Evolutionary conservation across 2,329 filamentous ascomycete genomes (phyloP).

Genomic region (Claviceps quebecensis): DNA sequence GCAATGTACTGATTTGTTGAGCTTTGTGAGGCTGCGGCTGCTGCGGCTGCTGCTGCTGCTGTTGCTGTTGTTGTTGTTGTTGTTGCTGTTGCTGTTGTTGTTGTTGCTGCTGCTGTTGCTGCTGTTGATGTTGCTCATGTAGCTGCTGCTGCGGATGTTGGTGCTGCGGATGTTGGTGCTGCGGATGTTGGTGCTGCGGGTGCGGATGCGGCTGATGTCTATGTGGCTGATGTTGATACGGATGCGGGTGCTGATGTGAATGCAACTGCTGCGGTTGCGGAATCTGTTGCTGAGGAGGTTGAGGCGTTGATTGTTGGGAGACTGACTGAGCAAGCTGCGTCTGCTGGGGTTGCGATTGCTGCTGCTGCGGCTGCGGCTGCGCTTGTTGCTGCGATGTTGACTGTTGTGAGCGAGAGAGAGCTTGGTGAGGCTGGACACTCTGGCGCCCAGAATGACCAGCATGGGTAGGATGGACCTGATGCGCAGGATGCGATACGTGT

Average conservation of each 20-base stretch:
- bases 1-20: slow-evolving; percentile 20
- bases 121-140: slow-evolving; percentile 4
- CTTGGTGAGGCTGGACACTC: slow-evolving; percentile 12
- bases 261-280: slow-evolving; percentile 6
- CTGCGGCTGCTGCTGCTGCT: slow-evolving; percentile 19
- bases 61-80: slow-evolving; percentile 15
- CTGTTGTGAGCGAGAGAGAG: slow-evolving; percentile 14
- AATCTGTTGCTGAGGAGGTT: slow-evolving; percentile 13
- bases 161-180: slow-evolving; percentile 17
- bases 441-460: slow-evolving; percentile 13
- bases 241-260: slow-evolving; percentile 13
- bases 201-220: not conserved
- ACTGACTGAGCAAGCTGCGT: slow-evolving; percentile 5
- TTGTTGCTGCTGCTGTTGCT: slow-evolving; percentile 13
- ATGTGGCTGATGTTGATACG: slow-evolving; percentile 18
- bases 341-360: slow-evolving; percentile 14
- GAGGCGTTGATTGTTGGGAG: slow-evolving; percentile 10
- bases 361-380: slow-evolving; percentile 15
- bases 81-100: slow-evolving; percentile 7
- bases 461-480: slow-evolving; percentile 12
- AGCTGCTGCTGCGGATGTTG: not conserved
- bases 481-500: slow-evolving; percentile 13
- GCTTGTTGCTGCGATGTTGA: slow-evolving; percentile 14
- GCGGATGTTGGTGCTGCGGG: not conserved
- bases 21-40: slow-evolving; percentile 15